Base-by-base conservation (phyloP, 306 rosid species). In the Cucumis cinereus region DNA sequence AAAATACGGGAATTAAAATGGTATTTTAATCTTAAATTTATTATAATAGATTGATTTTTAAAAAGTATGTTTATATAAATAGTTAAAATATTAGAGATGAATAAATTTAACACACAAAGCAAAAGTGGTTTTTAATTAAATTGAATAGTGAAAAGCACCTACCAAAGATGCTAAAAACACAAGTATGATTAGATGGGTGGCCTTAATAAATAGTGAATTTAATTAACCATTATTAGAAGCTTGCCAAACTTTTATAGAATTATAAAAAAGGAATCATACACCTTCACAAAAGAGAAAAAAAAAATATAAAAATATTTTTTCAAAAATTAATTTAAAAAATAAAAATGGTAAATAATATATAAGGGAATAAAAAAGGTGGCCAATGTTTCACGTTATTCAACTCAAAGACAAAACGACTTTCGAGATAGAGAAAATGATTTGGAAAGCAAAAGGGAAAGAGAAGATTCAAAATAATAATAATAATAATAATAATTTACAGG, bases 371-470 rank as follows among this genome's bases (percentile, higher is more conserved):
- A 33, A 40, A 69, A 36, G 63, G 54, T 53, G 76, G 45, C 55
- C 52, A 30, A 64, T 38, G 63, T 3, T 57, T 75, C 78, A 57
- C 68, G 69, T 38, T 74, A 57, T 75, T 56, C 55, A 57, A 72
- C 41, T 72, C 36, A 58, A 50, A 75, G 23, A 57, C 38, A 58
- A 50, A 74, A 5, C 10, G 45, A 74, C 52, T 56, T 57, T 56
- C 11, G 52, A 36, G 41, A 74, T 36, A 14, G 67, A 14, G 63
- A 36, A 74, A 74, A 56, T 36, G 33, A 74, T 74, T 33, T 57
- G 53, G 60, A 73, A 52, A 73, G 8, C 76, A 50, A 71, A 71
- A 28, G 17, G 57, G 41, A 43, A 47, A n/a, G 17, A 40, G 54
- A 67, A 67, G 54, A 67, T 41, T 41, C 73, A n/a, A n/a, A n/a